Percentiles rank a stretch among this genome's conserved stretches.
Evolutionary conservation across 163 green algal species (phyloP).

Genomic region (Smithsoniella earleae): DNA sequence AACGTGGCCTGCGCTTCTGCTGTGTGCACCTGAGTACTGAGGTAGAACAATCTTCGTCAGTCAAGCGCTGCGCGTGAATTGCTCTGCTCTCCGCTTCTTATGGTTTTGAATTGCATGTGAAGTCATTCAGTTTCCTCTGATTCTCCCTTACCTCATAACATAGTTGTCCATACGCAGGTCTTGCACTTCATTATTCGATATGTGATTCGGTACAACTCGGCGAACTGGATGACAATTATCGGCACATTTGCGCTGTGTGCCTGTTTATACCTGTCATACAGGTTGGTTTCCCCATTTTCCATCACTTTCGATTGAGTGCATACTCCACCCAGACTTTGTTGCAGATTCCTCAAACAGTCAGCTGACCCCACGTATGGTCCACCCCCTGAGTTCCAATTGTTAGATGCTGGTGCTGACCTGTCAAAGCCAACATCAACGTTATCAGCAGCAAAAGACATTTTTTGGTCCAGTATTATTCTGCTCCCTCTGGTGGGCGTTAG

Average conservation of each 20-base stretch:
- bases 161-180: neutral
- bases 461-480: conserved; percentile 1
- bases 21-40: no score
- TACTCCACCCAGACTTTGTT: no score
- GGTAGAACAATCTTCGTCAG: no score
- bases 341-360: neutral
- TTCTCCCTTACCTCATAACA: no score
- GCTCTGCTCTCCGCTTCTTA: no score
- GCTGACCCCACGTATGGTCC: conserved; percentile 21
- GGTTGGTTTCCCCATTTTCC: no score
- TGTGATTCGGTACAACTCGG: neutral
- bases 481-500: neutral
- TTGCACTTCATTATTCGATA: neutral
- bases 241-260: neutral
- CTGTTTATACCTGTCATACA: neutral
- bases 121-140: no score
- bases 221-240: neutral
- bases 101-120: no score
- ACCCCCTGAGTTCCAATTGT: neutral
- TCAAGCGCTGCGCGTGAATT: no score
- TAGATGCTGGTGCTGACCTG: conserved; percentile 17
- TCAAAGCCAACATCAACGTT: neutral
- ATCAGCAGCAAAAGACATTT: neutral
- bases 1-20: neutral
- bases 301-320: no score